Conservation (phyloP, 2,329 filamentous ascomycete genomes). For the Thermothelomyces thermophilus region DNA sequence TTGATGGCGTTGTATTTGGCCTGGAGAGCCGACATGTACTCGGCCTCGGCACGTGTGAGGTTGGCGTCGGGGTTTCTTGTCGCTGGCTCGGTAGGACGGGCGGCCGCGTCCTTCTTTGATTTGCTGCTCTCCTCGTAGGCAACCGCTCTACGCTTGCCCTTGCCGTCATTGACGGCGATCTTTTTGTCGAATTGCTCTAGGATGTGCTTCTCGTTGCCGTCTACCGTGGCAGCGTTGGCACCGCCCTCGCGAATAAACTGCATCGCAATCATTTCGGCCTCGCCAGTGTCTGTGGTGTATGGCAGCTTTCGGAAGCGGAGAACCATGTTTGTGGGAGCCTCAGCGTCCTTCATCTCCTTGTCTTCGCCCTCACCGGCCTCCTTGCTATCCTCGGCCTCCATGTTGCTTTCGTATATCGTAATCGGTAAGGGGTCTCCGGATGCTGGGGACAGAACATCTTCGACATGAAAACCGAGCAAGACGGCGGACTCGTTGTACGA, state of each 20-base stretch:
- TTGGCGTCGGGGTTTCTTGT: constrained; percentile 36
- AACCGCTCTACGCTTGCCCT: constrained; percentile 42
- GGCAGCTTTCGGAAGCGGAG: constrained; percentile 76
- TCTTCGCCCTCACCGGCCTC: constrained; percentile 42
- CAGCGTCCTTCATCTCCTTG: constrained; percentile 64
- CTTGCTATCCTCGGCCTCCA: constrained; percentile 47
- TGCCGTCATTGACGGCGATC: constrained; percentile 39
- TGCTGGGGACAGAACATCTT: constrained; percentile 45
- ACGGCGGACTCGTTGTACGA: constrained; percentile 80
- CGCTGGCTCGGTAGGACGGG: constrained; percentile 7
- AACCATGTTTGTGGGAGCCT: constrained; percentile 41
- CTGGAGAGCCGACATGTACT: constrained; percentile 61
- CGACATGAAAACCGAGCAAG: constrained; percentile 78
- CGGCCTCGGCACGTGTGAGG: constrained; percentile 54
- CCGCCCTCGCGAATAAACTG: constrained; percentile 85
- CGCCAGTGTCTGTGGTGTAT: constrained; percentile 85
- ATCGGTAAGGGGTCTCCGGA: constrained; percentile 78
- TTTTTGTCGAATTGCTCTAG: constrained; percentile 34
- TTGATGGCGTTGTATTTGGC: constrained; percentile 89
- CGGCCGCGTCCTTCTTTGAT: constrained; percentile 22
- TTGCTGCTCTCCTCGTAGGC: constrained; percentile 22
- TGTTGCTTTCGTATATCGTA: constrained; percentile 81
- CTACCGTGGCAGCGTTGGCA: constrained; percentile 63
- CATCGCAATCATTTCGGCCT: constrained; percentile 96
- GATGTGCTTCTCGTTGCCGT: constrained; percentile 32